Evolutionary conservation across 208 protist genomes (phyloP).

Genomic region (Leishmania amazonensis): DNA sequence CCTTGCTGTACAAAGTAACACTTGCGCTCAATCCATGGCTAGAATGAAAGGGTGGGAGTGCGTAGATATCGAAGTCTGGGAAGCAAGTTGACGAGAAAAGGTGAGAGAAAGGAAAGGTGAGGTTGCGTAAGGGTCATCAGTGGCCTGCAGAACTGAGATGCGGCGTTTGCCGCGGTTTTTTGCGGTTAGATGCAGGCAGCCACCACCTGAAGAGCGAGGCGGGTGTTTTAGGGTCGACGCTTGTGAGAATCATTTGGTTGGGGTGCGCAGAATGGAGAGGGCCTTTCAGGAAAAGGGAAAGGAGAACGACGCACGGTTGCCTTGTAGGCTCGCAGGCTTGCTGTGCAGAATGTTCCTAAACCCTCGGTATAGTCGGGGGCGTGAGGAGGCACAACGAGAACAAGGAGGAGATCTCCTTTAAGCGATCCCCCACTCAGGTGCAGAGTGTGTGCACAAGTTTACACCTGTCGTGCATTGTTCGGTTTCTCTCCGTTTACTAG

Average conservation of each 20-base stretch:
- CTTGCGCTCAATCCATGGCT: slow-evolving; percentile 15
- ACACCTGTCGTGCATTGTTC: background rate
- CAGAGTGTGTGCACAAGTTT: background rate
- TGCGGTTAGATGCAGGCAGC: background rate
- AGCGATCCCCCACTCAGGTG: background rate
- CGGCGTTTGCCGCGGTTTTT: background rate
- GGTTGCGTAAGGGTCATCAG: background rate
- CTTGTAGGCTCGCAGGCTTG: background rate
- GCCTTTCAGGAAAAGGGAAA: background rate
- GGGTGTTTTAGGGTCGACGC: background rate
- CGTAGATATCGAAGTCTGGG: background rate
- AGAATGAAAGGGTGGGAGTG: background rate
- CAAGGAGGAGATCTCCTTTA: background rate
- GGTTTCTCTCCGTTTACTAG: background rate
- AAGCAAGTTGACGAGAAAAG: background rate
- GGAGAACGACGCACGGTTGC: background rate
- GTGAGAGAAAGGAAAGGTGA: background rate
- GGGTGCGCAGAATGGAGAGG: background rate
- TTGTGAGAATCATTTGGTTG: background rate
- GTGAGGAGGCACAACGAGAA: background rate
- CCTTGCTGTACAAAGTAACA: background rate
- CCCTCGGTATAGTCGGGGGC: background rate
- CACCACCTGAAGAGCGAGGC: background rate
- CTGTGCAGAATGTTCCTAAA: background rate
- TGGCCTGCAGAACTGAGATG: background rate